Conservation (phyloP, 257 asterid genomes). For the Salvia splendens region DNA sequence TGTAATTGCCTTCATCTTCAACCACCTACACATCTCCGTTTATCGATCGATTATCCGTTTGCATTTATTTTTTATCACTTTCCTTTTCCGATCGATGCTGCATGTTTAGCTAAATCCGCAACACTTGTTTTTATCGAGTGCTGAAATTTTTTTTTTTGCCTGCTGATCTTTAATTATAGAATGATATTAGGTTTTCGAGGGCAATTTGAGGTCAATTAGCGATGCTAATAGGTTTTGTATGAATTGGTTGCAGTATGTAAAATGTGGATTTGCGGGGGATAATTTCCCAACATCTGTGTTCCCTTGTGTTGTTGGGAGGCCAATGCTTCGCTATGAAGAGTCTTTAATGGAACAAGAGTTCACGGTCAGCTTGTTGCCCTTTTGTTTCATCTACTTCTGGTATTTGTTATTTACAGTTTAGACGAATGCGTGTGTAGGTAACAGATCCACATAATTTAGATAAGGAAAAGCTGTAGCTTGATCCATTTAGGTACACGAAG, state of each 20-base stretch:
- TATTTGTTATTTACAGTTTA: conserved; percentile 12
- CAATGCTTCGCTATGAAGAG: conserved; percentile 95
- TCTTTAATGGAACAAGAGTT: conserved; percentile 89
- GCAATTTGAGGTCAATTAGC: not conserved
- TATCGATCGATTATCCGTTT: conserved; percentile 25
- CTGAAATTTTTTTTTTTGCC: conserved; percentile 9
- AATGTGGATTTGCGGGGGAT: conserved; percentile 95
- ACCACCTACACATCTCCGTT: conserved; percentile 10
- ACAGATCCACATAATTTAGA: not conserved
- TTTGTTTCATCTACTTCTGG: conserved; percentile 12
- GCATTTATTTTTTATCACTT: conserved; percentile 17
- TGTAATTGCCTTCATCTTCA: conserved; percentile 41
- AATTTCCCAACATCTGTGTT: conserved; percentile 95
- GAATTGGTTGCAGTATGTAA: conserved; percentile 79
- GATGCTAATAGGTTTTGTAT: conserved; percentile 1
- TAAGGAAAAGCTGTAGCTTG: conserved; percentile 1
- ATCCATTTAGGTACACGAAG: not conserved
- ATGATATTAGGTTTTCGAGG: conserved; percentile 10
- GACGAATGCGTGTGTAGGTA: not conserved
- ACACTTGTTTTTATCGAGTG: not conserved
- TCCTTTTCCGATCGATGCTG: not conserved
- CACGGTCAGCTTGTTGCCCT: conserved; percentile 52
- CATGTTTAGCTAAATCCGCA: conserved; percentile 22
- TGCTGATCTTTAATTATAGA: conserved; percentile 22
- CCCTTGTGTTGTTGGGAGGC: conserved; percentile 97